Percentiles rank a stretch among this genome's conserved stretches.
These are phyloP conservation scores for Hippophae gyantsensis DNA, from an alignment of 306 rosid species.

Conservation along the genomic window DNA sequence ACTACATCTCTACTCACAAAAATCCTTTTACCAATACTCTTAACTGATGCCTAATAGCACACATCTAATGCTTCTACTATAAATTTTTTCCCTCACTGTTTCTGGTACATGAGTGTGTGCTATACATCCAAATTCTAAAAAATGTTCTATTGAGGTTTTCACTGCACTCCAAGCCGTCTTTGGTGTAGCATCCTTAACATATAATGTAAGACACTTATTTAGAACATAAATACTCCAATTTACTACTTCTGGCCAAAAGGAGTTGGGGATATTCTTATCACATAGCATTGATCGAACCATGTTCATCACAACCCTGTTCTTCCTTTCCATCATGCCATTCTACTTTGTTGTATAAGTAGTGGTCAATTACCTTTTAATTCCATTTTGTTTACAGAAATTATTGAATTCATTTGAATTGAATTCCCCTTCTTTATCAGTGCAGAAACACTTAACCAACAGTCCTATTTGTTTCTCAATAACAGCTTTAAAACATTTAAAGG, in stretches of 20 bases:
- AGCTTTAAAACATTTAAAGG: neutral
- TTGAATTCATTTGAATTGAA: neutral
- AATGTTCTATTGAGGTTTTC: too few relatives aligned
- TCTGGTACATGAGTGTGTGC: conserved; percentile 7
- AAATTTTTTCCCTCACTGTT: neutral
- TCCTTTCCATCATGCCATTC: conserved; percentile 2
- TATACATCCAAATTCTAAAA: neutral
- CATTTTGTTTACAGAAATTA: neutral
- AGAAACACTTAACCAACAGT: neutral
- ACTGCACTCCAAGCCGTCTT: too few relatives aligned
- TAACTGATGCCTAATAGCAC: conserved; percentile 5
- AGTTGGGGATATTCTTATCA: conserved; percentile 10
- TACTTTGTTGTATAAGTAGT: conserved; percentile 10
- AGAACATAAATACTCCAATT: conserved; percentile 8
- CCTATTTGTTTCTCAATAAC: neutral
- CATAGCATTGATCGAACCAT: conserved; percentile 14
- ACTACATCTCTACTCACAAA: conserved; percentile 15
- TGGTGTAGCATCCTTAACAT: neutral
- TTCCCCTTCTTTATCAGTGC: conserved; percentile 1
- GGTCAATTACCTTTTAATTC: conserved; percentile 14
- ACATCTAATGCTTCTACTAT: conserved; percentile 1
- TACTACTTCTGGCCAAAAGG: conserved; percentile 11
- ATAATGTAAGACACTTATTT: conserved; percentile 7
- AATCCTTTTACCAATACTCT: conserved; percentile 6
- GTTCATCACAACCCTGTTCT: conserved; percentile 12